Evolutionary conservation across 208 protist species (phyloP), one percentile per base, ranked within the genome.

Genomic region (Leishmania tarentolae): DNA sequence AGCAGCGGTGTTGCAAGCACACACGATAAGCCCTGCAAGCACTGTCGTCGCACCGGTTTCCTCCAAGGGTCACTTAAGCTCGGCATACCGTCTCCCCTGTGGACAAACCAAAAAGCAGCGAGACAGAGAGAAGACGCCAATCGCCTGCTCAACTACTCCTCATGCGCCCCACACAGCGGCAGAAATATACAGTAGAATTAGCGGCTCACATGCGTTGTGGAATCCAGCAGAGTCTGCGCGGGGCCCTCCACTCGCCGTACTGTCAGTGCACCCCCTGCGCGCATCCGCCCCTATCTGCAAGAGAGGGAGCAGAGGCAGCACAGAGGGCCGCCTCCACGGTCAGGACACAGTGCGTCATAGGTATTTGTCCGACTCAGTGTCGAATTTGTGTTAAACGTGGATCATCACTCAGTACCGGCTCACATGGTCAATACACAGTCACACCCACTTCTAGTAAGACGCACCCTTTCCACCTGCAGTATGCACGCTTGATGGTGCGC

Each of bases 311-410:
- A 68, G 35, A 35, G 61, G 61, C 35, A 35, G n/a, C 61, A 44
- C 61, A 69, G 77, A 46, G 73, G 73, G 77, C 35, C 79, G 52
- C 82, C 42, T 81, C 82, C 76, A 56, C 77, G 82, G 65, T 85
- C 82, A 59, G 69, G 82, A 85, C 82, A 85, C 82, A 7, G 77
- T 85, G 82, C 82, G 82, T 85, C 82, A 85, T 85, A 77, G 71
- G 31, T 40, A 44, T 65, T 50, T 9, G 57, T 87, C 84, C 84
- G 84, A 85, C 80, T 85, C 80, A 85, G 84, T 88, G 84, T 88
- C 84, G 84, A 88, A 85, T 42, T 76, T 84, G 83, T 81, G 83
- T 72, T 85, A 77, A 83, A 83, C 84, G 75, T 59, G 77, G 82
- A 82, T 86, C 82, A 86, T 86, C 82, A 69, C 75, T 57, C 57